phyloP scores from a whole-genome alignment of 768 basidiomycete genomes.

The Boletus rufocinnamomeus region DNA sequence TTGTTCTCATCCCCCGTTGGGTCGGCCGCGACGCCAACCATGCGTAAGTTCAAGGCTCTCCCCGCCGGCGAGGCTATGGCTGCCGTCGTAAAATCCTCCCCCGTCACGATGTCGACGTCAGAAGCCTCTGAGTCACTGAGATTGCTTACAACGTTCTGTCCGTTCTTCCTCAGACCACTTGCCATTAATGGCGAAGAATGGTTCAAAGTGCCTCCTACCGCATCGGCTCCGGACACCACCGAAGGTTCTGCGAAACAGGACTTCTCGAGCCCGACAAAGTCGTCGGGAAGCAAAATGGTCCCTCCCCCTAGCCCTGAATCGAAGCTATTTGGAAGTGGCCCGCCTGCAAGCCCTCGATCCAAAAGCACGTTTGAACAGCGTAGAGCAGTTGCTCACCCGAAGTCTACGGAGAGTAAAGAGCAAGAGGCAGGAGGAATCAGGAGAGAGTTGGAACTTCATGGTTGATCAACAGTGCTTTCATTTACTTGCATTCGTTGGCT shows the following conservation, averaged over 20 bases:
- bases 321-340: constrained; percentile 19
- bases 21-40: constrained; percentile 51
- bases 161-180: constrained; percentile 74
- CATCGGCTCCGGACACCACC: constrained; percentile 17
- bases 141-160: constrained; percentile 68
- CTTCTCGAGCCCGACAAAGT: constrained; percentile 42
- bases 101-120: constrained; percentile 73
- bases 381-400: constrained; percentile 58
- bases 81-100: constrained; percentile 78
- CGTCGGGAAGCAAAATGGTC: constrained; percentile 17
- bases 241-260: constrained; percentile 14
- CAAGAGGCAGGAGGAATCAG: constrained; percentile 72
- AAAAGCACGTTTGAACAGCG: constrained; percentile 58
- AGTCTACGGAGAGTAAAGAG: constrained; percentile 75
- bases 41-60: constrained; percentile 70
- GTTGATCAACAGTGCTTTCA: constrained; percentile 40
- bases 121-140: constrained; percentile 76
- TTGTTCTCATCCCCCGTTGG: constrained; percentile 68
- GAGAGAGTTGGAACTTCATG: constrained; percentile 71
- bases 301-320: constrained; percentile 45
- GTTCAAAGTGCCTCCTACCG: constrained; percentile 49
- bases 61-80: constrained; percentile 65
- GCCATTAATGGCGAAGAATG: constrained; percentile 57
- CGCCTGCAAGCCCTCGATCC: constrained; percentile 53
- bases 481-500: constrained; percentile 22